A percentile compares a stretch with the other conserved stretches of the same genome.
Evolutionary conservation across 225 moss, liverwort and hornwort species (phyloP).

Genomic region (Rhytidiadelphus loreus): DNA sequence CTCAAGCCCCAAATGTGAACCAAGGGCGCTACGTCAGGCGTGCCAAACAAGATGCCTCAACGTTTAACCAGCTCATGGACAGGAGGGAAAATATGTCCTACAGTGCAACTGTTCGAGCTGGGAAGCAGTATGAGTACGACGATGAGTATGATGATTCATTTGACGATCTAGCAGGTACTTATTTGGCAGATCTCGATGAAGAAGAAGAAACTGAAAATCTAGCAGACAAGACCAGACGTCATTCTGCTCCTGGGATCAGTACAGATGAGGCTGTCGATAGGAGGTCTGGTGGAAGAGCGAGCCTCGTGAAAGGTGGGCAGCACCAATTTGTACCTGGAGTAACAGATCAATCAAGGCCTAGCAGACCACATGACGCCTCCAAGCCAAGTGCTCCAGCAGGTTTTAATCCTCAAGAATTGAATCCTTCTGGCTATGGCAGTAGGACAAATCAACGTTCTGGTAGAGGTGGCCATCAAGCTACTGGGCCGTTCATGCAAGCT

Average conservation of each 20-base stretch:
- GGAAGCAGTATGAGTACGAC: conserved; percentile 70
- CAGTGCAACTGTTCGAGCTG: conserved; percentile 59
- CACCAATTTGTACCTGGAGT: conserved; percentile 1
- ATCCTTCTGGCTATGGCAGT: not conserved
- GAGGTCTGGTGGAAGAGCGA: conserved; percentile 21
- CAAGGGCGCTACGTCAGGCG: conserved; percentile 66
- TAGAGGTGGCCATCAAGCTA: conserved; percentile 22
- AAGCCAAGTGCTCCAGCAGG: not conserved
- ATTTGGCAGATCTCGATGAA: conserved; percentile 55
- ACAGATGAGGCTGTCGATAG: conserved; percentile 1
- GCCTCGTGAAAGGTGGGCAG: not conserved
- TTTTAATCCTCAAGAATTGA: not conserved
- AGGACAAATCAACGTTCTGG: conserved; percentile 15
- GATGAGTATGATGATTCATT: conserved; percentile 99
- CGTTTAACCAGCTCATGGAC: conserved; percentile 53
- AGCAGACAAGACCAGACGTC: conserved; percentile 44
- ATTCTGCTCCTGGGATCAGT: conserved; percentile 1
- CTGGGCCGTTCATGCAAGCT: not conserved
- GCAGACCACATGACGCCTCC: not conserved
- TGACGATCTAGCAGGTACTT: conserved; percentile 69
- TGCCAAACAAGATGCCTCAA: conserved; percentile 33
- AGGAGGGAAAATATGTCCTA: conserved; percentile 31
- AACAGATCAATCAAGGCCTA: conserved; percentile 7
- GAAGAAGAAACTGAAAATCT: conserved; percentile 85
- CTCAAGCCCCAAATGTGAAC: conserved; percentile 7